These are phyloP conservation scores for Elsinoe ampelina DNA, from an alignment of 2,329 filamentous ascomycete species.

Conservation along the genomic window DNA sequence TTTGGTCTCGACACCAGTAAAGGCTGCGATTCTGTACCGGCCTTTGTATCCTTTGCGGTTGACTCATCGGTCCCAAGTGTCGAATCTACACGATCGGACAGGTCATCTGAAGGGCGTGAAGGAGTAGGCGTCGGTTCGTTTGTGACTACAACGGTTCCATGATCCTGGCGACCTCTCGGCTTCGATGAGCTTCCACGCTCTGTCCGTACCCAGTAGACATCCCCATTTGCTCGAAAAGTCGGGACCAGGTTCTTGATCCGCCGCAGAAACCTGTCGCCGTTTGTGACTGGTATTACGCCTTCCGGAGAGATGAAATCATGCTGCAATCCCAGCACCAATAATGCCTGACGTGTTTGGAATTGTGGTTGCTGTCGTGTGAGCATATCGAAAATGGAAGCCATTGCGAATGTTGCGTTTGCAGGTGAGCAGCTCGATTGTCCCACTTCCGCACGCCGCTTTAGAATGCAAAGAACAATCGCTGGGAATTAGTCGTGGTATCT, in stretches of 20 bases:
- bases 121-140: background rate
- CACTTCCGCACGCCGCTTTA: background rate
- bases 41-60: background rate
- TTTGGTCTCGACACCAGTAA: background rate
- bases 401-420: background rate
- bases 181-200: constrained; percentile 43
- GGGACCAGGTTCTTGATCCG: constrained; percentile 57
- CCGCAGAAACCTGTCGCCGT: constrained; percentile 56
- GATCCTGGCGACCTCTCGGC: constrained; percentile 43
- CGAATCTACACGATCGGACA: constrained; percentile 6
- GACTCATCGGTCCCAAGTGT: constrained; percentile 2
- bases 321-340: constrained; percentile 79
- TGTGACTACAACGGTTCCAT: constrained; percentile 1
- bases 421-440: too few species aligned
- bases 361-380: constrained; percentile 28
- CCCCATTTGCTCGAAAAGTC: constrained; percentile 61
- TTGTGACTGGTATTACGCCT: constrained; percentile 57
- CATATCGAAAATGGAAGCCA: constrained; percentile 8
- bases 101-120: constrained; percentile 4
- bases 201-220: constrained; percentile 78
- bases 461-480: background rate
- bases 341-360: constrained; percentile 54
- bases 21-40: background rate
- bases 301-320: constrained; percentile 71
- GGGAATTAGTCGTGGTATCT: background rate